Evolutionary conservation across 2,329 filamentous ascomycete genomes (phyloP), one percentile per base, ranked within the genome.

Genomic region (Paracorniculantispora psalliotae): DNA sequence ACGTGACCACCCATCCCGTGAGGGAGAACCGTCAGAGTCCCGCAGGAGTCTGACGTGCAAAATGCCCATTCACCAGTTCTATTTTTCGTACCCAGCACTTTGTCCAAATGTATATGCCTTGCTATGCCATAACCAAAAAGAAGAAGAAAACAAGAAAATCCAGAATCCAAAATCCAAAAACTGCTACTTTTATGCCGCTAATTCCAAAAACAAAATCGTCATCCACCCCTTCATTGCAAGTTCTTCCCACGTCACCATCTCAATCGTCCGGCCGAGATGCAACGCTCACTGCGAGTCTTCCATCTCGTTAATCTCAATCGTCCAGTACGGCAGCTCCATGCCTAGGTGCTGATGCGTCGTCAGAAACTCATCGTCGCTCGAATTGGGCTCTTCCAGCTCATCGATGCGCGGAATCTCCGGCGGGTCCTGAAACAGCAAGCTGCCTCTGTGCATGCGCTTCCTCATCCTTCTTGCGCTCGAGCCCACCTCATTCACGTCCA

Each of bases 381-480:
- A 80, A 59, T 77, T 73, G 12, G 80, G 80, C 67, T 82, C 80
- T 17, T 82, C 80, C 1, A 80, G 71, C 68, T 83, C 80, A 39
- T 81, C 79, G 59, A 83, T 83, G 39, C 77, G 73, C 12, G 77
- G 77, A n/a, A n/a, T n/a, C 51, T 75, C 73, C 12, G 77, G 77
- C 33, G 79, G 79, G 60, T 82, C 79, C 21, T 77, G 73, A 62
- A 81, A 80, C 26, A 77, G 72, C n/a, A 80, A 64, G 61, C 73
- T 75, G 47, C 78, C 77, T 43, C 76, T 75, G 37, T 80, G 76
- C 55, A 79, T 66, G 41, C 77, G 74, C 61, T 80, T 76, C 56
- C 75, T 74, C 60, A 81, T 69, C 28, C 79, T 75, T 21, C 79
- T 75, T 10, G 79, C 79, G 62, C 77, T 79, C 15, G 75, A 79